Evolutionary conservation across 768 basidiomycete species (phyloP), one percentile per base, ranked within the genome.

Genomic region (Suillus tomentosus): DNA sequence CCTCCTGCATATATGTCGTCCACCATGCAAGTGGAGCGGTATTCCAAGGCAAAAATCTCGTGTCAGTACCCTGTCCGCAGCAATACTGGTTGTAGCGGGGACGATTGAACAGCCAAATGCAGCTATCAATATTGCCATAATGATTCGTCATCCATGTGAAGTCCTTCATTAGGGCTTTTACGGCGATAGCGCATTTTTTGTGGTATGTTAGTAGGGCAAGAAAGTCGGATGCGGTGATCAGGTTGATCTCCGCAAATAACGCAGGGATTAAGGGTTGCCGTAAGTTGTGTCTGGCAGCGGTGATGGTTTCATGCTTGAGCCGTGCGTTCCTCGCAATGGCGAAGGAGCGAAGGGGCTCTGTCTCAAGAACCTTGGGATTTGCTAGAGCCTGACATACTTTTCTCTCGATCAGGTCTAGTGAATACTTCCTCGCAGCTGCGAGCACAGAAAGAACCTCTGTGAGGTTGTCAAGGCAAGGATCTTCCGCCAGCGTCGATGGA

Each of bases 371-470:
- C 34, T 61, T 57, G n/a, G 68, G 66, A 58, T 61, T 45, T 31
- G 58, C 45, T 19, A 74, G 66, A 27, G 64, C 64, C 13, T 70
- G 60, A 13, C 66, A 66, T 40, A 75, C 62, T 42, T 59, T 63
- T 40, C 19, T 62, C 60, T 62, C 62, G 5, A 62, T 62, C 39
- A 62, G 40, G 22, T 62, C 62, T 36, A 62, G 55, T 36, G 59
- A 65, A 56, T 77, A 77, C 57, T 77, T 77, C 43, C 67, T 65
- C 17, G 72, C 72, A 8, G 65, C 64, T 8, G 63, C 64, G 51
- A 74, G 50, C 2, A 71, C 62, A 42, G 63, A 40, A 22, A 64
- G 64, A 2, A 75, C 61, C 31, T 73, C 67, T 24, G 68, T 69
- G 10, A 74, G 63, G 19, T 62, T 61, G 1, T 62, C 61, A 27